Percentiles rank a stretch among this genome's conserved stretches.
Conservation (phyloP, 306 rosid genomes). For the Cyclanthera cordifolia region DNA sequence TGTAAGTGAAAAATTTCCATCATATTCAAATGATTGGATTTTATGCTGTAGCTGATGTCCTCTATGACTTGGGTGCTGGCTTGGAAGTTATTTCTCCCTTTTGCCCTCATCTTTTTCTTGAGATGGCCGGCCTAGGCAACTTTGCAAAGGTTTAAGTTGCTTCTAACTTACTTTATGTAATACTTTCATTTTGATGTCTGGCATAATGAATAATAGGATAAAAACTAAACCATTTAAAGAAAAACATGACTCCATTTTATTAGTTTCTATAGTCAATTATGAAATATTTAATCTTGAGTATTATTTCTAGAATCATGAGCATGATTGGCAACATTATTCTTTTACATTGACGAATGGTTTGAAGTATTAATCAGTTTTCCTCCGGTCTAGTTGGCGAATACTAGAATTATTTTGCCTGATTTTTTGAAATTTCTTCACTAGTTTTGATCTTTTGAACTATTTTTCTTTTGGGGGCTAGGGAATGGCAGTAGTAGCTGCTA, state of each 20-base stretch:
- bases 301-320: not conserved
- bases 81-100: conserved; percentile 93
- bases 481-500: conserved; percentile 96
- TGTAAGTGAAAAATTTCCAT: not conserved
- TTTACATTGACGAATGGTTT: not conserved
- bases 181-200: not conserved
- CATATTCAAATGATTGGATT: conserved; percentile 19
- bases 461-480: conserved; percentile 42
- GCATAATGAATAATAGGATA: not conserved
- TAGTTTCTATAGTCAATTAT: not conserved
- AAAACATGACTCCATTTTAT: not conserved
- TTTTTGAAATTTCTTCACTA: not conserved
- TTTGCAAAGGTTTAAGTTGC: conserved; percentile 54
- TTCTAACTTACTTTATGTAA: not conserved
- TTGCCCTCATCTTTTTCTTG: conserved; percentile 90
- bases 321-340: not conserved
- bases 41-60: conserved; percentile 71
- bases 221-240: not conserved
- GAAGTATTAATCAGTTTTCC: not conserved
- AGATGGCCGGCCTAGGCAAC: conserved; percentile 92
- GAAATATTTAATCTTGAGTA: not conserved
- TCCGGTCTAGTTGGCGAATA: not conserved
- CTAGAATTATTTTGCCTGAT: not conserved
- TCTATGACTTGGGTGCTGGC: conserved; percentile 82
- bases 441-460: not conserved